These are phyloP conservation scores for Entoloma clypeatum DNA, from an alignment of 1,284 basidiomycete genomes.

Conservation along the genomic window DNA sequence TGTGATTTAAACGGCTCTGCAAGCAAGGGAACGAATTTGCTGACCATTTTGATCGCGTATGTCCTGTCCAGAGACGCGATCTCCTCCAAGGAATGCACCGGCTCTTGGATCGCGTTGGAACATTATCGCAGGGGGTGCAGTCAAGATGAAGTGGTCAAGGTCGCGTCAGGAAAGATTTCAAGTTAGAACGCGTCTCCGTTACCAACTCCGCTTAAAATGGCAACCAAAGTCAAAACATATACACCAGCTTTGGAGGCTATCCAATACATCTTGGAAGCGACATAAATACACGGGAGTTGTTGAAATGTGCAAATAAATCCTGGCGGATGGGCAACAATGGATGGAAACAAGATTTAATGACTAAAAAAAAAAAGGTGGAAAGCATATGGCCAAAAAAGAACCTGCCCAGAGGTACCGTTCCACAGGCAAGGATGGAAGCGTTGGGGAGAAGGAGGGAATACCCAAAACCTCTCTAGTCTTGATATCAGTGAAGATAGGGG, in stretches of 20 bases:
- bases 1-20: constrained; percentile 7
- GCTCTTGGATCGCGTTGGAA: constrained; percentile 84
- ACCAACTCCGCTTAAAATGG: background rate
- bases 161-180: no score
- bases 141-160: constrained; percentile 5
- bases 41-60: constrained; percentile 95
- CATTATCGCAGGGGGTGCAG: constrained; percentile 40
- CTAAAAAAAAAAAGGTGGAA: constrained; percentile 10
- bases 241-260: no score
- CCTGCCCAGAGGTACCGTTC: constrained; percentile 14
- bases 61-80: constrained; percentile 92
- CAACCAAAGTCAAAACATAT: no score
- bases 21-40: constrained; percentile 13
- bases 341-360: constrained; percentile 5
- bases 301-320: constrained; percentile 7
- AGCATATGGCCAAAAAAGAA: constrained; percentile 5
- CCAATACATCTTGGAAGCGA: no score
- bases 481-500: constrained; percentile 5
- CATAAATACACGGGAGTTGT: constrained; percentile 5
- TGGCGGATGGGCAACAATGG: constrained; percentile 6
- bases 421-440: constrained; percentile 1
- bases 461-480: background rate
- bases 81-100: constrained; percentile 90
- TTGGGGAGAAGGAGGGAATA: background rate
- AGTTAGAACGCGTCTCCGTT: no score